These are phyloP conservation scores for Arachis hypogaea DNA, from an alignment of 306 rosid genomes.

Conservation along the genomic window DNA sequence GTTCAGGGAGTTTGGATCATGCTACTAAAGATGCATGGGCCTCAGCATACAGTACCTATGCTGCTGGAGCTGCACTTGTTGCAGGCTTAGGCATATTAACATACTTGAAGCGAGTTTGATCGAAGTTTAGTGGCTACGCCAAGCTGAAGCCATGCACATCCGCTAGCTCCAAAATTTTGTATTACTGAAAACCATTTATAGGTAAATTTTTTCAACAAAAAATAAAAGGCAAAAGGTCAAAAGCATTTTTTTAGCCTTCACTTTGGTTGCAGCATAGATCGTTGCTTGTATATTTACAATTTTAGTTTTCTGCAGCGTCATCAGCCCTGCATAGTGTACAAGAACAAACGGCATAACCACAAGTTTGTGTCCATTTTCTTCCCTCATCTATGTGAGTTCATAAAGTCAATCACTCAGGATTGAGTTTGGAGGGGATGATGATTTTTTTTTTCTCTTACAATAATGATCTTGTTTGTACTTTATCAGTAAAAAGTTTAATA, in stretches of 20 bases:
- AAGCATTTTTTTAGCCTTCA: background rate
- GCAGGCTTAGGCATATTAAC: constrained; percentile 87
- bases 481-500: constrained; percentile 9
- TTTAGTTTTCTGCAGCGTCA: constrained; percentile 41
- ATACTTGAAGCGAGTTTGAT: constrained; percentile 62
- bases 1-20: constrained; percentile 56
- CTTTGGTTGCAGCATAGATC: constrained; percentile 22
- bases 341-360: constrained; percentile 27
- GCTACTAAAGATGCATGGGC: constrained; percentile 88
- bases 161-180: constrained; percentile 39
- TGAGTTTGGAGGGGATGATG: background rate
- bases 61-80: constrained; percentile 96
- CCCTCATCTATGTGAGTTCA: background rate
- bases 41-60: constrained; percentile 78
- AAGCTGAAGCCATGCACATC: constrained; percentile 32
- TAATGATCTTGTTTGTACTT: constrained; percentile 5
- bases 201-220: too few species aligned
- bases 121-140: constrained; percentile 24
- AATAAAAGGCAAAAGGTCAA: background rate
- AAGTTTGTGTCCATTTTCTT: constrained; percentile 30
- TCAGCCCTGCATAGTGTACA: constrained; percentile 35
- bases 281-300: constrained; percentile 42
- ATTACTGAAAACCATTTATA: constrained; percentile 31
- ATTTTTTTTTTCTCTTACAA: background rate
- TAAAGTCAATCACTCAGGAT: constrained; percentile 31